phyloP scores from a whole-genome alignment of 495 filamentous ascomycete species.

The Pyrenula massariospora region DNA sequence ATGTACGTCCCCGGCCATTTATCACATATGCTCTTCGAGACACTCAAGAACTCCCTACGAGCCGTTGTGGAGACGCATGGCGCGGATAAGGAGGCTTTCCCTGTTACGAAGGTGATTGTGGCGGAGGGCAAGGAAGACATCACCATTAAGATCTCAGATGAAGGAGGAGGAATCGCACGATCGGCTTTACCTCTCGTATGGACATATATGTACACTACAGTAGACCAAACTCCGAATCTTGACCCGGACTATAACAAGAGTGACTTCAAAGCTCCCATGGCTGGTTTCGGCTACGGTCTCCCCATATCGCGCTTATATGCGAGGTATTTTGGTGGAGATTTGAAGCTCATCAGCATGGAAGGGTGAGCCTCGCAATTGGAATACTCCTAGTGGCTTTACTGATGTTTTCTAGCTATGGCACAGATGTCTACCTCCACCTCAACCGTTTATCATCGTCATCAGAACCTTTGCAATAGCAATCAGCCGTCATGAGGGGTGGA shows the following conservation, averaged over 20 bases:
- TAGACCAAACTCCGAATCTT: slow-evolving; percentile 85
- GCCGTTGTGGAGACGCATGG: slow-evolving; percentile 95
- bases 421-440: slow-evolving; percentile 94
- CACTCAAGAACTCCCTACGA: slow-evolving; percentile 92
- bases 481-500: slow-evolving; percentile 86
- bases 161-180: slow-evolving; percentile 89
- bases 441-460: slow-evolving; percentile 92
- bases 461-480: slow-evolving; percentile 96
- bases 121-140: slow-evolving; percentile 97
- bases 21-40: slow-evolving; percentile 98
- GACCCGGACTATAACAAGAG: slow-evolving; percentile 98
- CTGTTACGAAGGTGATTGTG: slow-evolving; percentile 91
- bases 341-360: slow-evolving; percentile 99
- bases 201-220: slow-evolving; percentile 99
- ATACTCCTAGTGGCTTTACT: not conserved
- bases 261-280: slow-evolving; percentile 99
- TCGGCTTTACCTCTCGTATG: slow-evolving; percentile 89
- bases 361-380: slow-evolving; percentile 51
- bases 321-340: slow-evolving; percentile 90
- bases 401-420: slow-evolving; percentile 63
- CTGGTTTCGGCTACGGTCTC: slow-evolving; percentile 91
- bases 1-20: slow-evolving; percentile 99
- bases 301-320: slow-evolving; percentile 91
- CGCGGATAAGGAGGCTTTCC: slow-evolving; percentile 88
- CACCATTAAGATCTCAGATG: slow-evolving; percentile 93